These are phyloP conservation scores for Allium sativum DNA, from an alignment of 106 monocot species.

Conservation along the genomic window DNA sequence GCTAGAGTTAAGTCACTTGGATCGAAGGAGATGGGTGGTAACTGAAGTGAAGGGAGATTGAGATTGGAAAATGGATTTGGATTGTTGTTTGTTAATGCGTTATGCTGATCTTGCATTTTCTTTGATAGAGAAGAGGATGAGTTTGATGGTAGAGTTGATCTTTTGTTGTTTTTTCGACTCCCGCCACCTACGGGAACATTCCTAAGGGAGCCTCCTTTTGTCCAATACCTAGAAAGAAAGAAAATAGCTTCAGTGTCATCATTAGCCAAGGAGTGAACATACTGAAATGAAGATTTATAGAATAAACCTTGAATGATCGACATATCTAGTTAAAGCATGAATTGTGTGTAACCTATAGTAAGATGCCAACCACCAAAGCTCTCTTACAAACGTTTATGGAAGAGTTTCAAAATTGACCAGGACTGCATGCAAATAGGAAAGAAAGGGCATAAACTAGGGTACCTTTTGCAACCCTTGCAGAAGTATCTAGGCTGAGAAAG, in stretches of 20 bases:
- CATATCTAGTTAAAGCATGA: too few species aligned
- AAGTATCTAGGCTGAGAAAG: conserved; percentile 66
- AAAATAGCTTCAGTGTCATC: too few species aligned
- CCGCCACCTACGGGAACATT: conserved; percentile 65
- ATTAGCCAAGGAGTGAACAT: too few species aligned
- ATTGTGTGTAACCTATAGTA: too few species aligned
- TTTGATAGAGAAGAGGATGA: conserved; percentile 2
- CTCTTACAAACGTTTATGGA: too few species aligned
- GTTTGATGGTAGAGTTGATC: conserved; percentile 10
- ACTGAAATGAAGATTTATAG: too few species aligned
- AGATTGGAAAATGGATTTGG: background rate
- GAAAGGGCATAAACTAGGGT: background rate
- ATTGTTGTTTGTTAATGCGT: background rate
- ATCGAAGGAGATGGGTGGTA: conserved; percentile 25
- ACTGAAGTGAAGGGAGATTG: conserved; percentile 6
- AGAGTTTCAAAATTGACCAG: too few species aligned
- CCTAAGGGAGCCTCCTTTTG: conserved; percentile 43
- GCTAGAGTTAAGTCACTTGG: conserved; percentile 33
- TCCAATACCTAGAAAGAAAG: conserved; percentile 14
- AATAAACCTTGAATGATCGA: too few species aligned
- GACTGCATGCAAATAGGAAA: too few species aligned
- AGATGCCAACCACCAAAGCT: too few species aligned
- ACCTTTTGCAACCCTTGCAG: conserved; percentile 50
- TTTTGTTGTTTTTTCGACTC: conserved; percentile 49
- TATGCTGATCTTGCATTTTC: conserved; percentile 13